Base-by-base conservation (phyloP, 345 rosid genomes). In the Excoecaria agallocha region DNA sequence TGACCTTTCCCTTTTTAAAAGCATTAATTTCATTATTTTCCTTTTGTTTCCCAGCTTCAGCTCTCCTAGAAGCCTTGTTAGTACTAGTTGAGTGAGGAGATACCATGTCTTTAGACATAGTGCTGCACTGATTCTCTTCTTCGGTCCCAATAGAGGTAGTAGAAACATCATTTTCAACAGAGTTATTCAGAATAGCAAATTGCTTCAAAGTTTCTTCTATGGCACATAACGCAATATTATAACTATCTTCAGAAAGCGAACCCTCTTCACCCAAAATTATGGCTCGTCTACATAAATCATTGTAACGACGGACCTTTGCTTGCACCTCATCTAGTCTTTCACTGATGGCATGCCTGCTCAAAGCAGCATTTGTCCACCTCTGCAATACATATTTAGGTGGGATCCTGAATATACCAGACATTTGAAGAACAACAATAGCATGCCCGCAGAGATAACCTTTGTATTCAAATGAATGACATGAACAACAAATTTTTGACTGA, bases 191-290 rank as follows among this genome's bases (percentile, higher is more conserved):
- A 78, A 59, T 77, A 57, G 85, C 84, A 82, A 97, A 94, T 74
- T 82, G 93, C 85, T 87, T 92, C 66, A 88, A 74, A 76, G 92
- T 94, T 82, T 88, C 98, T 84, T 81, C 87, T 70, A 94, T 85
- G 25, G 93, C 87, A 82, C 79, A 59, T 19, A 87, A 70, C 56
- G 97, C 95, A 45, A 88, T 66, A 58, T 81, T 81, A 70, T 87
- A 94, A 82, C 98, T 94, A 77, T 94, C 96, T 70, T 87, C 86
- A n/a, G 97, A 92, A 58, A 94, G 84, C 8, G 98, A 94, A 60
- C 98, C 98, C 86, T 94, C 97, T 83, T 94, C 97, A 70, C 96
- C 97, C 80, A 90, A 83, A 84, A 92, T 92, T 69, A 94, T 86
- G 66, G 96, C 98, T 78, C 97, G 85, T 67, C 96, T 87, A 70